Evolutionary conservation across 176 grass and related monocot species (phyloP), one percentile per base, ranked within the genome.

Genomic region (Carex kokanica): DNA sequence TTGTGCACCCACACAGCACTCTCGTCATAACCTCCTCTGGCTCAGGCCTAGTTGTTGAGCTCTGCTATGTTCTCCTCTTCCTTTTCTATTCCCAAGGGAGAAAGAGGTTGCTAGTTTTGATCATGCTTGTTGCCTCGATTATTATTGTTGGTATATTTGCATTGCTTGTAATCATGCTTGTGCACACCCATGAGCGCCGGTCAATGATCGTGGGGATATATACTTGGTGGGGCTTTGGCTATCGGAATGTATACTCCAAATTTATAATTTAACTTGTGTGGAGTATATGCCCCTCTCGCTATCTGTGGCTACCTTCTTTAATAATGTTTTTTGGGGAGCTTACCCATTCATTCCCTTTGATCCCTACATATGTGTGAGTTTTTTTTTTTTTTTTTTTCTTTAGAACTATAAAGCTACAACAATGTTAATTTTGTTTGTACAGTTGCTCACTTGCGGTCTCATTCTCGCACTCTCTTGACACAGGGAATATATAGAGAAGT

Each of bases 181-280:
- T 78, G 7, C 88, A 92, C 85, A 85, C 90, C 2, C 65, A 91
- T 64, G 73, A 92, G 5, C 81, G 81, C 15, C 67, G 94, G 41
- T 97, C 94, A 72, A 91, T 97, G 92, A 29, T 94, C 69, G 92
- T 97, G 60, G 94, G 94, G 72, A 72, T 91, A n/a, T n/a, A n/a
- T n/a, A 83, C 81, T 94, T 70, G 90, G 87, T 85, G 90, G 93
- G 65, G 53, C 89, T 79, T 91, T 92, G 83, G 83, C 90, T 27
- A 91, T 86, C 85, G 78, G 86, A 74, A 94, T 94, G 92, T 97
- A 97, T 86, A 4, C 34, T 36, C 34, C 34, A 36, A 36, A 36
- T 36, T 36, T 36, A 4, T 34, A 34, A 34, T 34, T 34, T 36
- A 36, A 36, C 34, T 36, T 36, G 34, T 11, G 74, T 86, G 14